Evolutionary conservation across 148 eudicot species (phyloP).

Genomic region (Chenopodium album): DNA sequence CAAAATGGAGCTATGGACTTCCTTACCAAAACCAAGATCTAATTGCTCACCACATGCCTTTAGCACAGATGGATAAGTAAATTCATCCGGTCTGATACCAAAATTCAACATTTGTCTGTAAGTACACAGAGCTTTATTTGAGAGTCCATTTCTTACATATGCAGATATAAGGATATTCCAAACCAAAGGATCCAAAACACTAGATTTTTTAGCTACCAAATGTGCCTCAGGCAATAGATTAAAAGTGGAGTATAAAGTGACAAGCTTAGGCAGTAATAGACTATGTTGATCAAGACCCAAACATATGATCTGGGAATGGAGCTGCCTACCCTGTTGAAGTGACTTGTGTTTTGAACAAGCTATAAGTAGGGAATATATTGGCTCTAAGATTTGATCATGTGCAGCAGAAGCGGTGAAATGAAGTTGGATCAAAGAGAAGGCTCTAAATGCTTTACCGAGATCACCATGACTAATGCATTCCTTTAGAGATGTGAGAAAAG

Average conservation of each 20-base stretch:
- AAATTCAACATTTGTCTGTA: slow-evolving; percentile 54
- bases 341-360: slow-evolving; percentile 49
- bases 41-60: slow-evolving; percentile 74
- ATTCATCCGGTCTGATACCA: slow-evolving; percentile 65
- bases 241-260: slow-evolving; percentile 54
- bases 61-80: slow-evolving; percentile 69
- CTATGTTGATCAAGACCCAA: slow-evolving; percentile 51
- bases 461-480: slow-evolving; percentile 49
- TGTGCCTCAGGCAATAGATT: slow-evolving; percentile 55
- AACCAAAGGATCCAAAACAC: slow-evolving; percentile 45
- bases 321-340: slow-evolving; percentile 57
- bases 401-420: slow-evolving; percentile 34
- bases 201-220: slow-evolving; percentile 45
- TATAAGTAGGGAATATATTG: slow-evolving; percentile 52
- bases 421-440: slow-evolving; percentile 43
- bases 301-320: slow-evolving; percentile 53
- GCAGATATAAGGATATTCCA: slow-evolving; percentile 84
- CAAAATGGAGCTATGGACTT: slow-evolving; percentile 48
- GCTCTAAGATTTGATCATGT: slow-evolving; percentile 37
- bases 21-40: slow-evolving; percentile 54
- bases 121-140: slow-evolving; percentile 45
- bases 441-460: slow-evolving; percentile 51
- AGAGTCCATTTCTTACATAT: slow-evolving; percentile 50
- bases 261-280: slow-evolving; percentile 52
- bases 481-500: slow-evolving; percentile 50